phyloP scores from a whole-genome alignment of 2,329 filamentous ascomycete genomes.

The Periconia macrospinosa region DNA sequence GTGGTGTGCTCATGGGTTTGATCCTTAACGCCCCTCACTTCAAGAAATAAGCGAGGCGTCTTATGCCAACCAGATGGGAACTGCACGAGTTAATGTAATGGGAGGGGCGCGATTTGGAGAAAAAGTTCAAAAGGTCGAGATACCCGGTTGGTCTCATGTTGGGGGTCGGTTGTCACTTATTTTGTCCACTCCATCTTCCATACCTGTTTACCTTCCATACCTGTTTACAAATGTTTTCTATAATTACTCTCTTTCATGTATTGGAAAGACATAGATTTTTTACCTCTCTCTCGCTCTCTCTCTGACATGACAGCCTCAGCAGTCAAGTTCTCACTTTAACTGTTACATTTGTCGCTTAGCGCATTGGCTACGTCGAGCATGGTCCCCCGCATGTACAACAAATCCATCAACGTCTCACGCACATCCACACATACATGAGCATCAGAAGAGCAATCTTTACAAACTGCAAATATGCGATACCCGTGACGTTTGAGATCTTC shows the following conservation, averaged over 20 bases:
- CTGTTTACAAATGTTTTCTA: not conserved
- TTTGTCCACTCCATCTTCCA: not conserved
- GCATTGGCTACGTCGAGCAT: no score
- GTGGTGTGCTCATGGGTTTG: constrained; percentile 49
- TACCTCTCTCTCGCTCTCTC: not conserved
- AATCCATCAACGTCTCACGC: no score
- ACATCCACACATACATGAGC: no score
- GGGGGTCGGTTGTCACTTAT: not conserved
- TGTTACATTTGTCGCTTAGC: no score
- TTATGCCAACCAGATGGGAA: not conserved
- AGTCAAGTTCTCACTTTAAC: not conserved
- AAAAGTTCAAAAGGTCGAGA: not conserved
- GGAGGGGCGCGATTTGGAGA: not conserved
- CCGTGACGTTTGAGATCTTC: no score
- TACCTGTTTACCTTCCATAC: not conserved
- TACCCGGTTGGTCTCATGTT: not conserved
- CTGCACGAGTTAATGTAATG: not conserved
- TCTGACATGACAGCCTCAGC: not conserved
- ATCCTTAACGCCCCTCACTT: constrained; percentile 63
- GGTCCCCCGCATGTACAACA: no score
- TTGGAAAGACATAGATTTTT: not conserved
- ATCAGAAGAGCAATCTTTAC: no score
- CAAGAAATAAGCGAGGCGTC: not conserved
- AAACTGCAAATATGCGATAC: no score
- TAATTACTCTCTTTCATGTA: not conserved